Conservation (phyloP, 1,139 yeast genomes). For the Pichia sp. region DNA sequence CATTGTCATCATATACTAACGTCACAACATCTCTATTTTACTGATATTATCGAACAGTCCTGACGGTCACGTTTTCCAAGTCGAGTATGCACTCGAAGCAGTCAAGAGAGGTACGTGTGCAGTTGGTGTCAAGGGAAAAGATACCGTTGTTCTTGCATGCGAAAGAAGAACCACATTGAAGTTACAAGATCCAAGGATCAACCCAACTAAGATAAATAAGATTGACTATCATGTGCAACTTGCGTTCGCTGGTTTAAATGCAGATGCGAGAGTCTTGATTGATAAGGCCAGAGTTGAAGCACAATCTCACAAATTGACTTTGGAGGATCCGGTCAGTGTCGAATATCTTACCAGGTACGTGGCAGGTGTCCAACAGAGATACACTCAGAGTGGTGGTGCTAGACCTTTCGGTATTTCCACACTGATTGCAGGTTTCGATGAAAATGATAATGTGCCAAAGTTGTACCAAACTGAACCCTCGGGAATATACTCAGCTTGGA, state of each 20-base stretch:
- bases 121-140: conserved; percentile 90
- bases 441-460: conserved; percentile 71
- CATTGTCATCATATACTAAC: too few relatives aligned
- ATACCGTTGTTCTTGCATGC: conserved; percentile 88
- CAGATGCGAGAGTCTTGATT: conserved; percentile 91
- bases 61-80: conserved; percentile 98
- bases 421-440: conserved; percentile 91
- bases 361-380: conserved; percentile 95
- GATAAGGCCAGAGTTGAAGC: conserved; percentile 97
- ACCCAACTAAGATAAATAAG: conserved; percentile 90
- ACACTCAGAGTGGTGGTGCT: conserved; percentile 98
- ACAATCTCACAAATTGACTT: conserved; percentile 87
- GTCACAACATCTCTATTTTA: background rate
- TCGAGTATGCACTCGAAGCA: conserved; percentile 96
- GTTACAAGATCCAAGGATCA: conserved; percentile 92
- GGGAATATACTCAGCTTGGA: conserved; percentile 98
- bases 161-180: conserved; percentile 94
- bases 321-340: conserved; percentile 89
- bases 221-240: conserved; percentile 85
- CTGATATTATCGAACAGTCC: conserved; percentile 49
- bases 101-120: conserved; percentile 98
- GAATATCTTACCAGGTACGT: conserved; percentile 91
- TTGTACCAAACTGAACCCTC: conserved; percentile 96
- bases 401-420: conserved; percentile 95
- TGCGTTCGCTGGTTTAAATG: conserved; percentile 97